Base-by-base conservation (phyloP, 345 rosid species). In the Litchi chinensis region DNA sequence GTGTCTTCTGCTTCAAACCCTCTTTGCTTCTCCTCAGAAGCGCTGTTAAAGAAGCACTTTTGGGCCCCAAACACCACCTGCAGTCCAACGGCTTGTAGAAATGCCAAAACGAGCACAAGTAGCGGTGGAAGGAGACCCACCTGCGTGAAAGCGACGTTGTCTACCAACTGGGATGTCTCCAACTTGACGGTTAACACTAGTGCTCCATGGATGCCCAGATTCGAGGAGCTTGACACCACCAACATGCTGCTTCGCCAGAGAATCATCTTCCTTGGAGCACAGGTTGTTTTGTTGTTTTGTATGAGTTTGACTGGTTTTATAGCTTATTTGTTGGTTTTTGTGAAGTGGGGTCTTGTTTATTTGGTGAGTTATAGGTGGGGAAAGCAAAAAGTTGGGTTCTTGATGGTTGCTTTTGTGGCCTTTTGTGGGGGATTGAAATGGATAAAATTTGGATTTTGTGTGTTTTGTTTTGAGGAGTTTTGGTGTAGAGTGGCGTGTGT, bases 171-270 rank as follows among this genome's bases (percentile, higher is more conserved):
- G 97, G 90, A 95, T 85, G 83, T 92, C 16, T 62, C 84, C 40
- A 81, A 59, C 52, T 83, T 83, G 71, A 76, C 87, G 5, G 60
- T 72, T 56, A 77, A 85, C 63, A 59, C 87, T 83, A 74, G 91
- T 19, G 83, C 89, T 73, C 82, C 96, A 0, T 76, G 88, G n/a
- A 82, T 88, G 19, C 97, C 99, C 2, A 88, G 86, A 81, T 87
- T 95, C 65, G 95, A 93, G 79, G 99, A 95, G 74, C 91, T 93
- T 50, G 96, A 95, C 65, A 88, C 91, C 65, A 91, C 97, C 70
- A 91, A 88, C 88, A 91, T 92, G 97, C 93, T 95, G 69, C 99
- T 95, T 54, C 95, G 99, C 77, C 98, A 92, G 81, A 89, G 97
- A 83, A 91, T 92, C 81, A 85, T 95, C 85, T 92, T 93, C 73